Conservation (phyloP, 192 early-diverging fungal genomes). For the Mycoemilia scoparia region DNA sequence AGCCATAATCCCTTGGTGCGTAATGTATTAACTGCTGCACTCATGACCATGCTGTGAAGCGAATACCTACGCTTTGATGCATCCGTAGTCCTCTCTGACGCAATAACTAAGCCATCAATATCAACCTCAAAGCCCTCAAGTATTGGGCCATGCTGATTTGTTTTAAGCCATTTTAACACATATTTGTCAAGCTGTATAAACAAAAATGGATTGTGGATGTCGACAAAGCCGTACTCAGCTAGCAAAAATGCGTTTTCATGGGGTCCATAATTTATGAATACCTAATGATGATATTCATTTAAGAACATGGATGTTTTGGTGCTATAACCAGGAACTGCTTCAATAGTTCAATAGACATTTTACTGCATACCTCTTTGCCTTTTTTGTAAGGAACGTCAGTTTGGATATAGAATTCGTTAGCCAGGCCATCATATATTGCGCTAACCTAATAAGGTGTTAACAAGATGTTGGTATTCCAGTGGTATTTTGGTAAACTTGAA, state of each 20-base stretch:
- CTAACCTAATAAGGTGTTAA: slow-evolving; percentile 15
- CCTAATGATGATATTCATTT: too few relatives aligned
- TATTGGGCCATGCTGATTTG: not conserved
- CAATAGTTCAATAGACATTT: too few relatives aligned
- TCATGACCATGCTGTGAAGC: too few relatives aligned
- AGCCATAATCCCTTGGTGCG: slow-evolving; percentile 17
- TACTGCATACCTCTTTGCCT: slow-evolving; percentile 46
- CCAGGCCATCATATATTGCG: slow-evolving; percentile 26
- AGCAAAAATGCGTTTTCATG: slow-evolving; percentile 26
- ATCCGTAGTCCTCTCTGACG: too few relatives aligned
- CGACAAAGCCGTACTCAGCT: slow-evolving; percentile 24
- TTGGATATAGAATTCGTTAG: slow-evolving; percentile 42
- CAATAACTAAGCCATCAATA: too few relatives aligned
- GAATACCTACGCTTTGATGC: too few relatives aligned
- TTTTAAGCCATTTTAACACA: slow-evolving; percentile 3
- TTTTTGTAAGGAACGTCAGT: slow-evolving; percentile 36
- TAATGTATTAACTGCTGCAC: slow-evolving; percentile 5
- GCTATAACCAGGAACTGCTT: too few relatives aligned
- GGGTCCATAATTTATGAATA: slow-evolving; percentile 24
- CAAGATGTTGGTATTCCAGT: not conserved
- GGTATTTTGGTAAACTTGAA: not conserved
- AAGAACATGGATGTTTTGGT: too few relatives aligned
- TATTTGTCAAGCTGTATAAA: slow-evolving; percentile 11
- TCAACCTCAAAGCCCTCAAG: too few relatives aligned
- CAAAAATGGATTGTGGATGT: slow-evolving; percentile 13